phyloP scores from a whole-genome alignment of 1,284 basidiomycete genomes.

The Pseudozyma flocculosa region DNA sequence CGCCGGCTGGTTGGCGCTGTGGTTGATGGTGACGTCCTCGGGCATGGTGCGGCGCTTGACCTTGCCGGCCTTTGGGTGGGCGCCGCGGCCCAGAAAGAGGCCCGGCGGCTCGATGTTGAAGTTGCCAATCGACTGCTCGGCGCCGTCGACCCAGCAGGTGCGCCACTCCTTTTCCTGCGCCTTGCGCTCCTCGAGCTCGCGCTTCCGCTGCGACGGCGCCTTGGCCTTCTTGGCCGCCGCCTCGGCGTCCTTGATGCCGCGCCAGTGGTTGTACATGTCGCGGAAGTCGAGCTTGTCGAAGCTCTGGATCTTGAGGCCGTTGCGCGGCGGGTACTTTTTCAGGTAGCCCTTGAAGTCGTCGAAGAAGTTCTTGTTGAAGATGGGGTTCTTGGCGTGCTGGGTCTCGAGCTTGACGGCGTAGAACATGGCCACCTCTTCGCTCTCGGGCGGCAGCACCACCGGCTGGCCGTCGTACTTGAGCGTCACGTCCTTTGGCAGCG shows the following conservation, averaged over 20 bases:
- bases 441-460: constrained; percentile 76
- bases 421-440: constrained; percentile 97
- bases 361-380: constrained; percentile 96
- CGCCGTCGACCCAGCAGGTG: constrained; percentile 83
- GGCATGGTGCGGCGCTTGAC: constrained; percentile 71
- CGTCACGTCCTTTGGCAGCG: constrained; percentile 79
- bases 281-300: constrained; percentile 89
- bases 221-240: constrained; percentile 89
- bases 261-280: constrained; percentile 87
- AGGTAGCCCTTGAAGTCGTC: constrained; percentile 80
- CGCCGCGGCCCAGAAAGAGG: constrained; percentile 93
- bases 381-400: constrained; percentile 83
- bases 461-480: constrained; percentile 90
- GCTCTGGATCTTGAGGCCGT: constrained; percentile 74
- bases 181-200: constrained; percentile 78
- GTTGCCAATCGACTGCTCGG: constrained; percentile 97
- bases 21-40: constrained; percentile 57
- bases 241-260: constrained; percentile 68
- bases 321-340: constrained; percentile 74
- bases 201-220: constrained; percentile 61
- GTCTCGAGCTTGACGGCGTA: constrained; percentile 91
- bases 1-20: constrained; percentile 50
- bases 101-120: constrained; percentile 98
- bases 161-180: constrained; percentile 85
- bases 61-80: constrained; percentile 95